phyloP scores from a whole-genome alignment of 2,329 filamentous ascomycete genomes.

The Tolypocladium inflatum region DNA sequence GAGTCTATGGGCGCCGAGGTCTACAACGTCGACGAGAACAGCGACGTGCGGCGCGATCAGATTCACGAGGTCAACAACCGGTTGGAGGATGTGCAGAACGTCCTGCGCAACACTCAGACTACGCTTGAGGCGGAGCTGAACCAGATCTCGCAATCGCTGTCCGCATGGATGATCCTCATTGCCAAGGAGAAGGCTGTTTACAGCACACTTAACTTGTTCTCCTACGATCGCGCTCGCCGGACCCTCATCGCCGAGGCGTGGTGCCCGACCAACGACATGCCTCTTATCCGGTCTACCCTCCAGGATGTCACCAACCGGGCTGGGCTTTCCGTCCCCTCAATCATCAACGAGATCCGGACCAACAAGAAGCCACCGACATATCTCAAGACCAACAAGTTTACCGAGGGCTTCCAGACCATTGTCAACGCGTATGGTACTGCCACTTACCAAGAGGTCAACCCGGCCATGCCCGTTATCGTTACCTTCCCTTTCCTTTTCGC shows the following conservation, averaged over 20 bases:
- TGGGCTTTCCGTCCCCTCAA: slow-evolving; percentile 92
- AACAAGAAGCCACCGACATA: slow-evolving; percentile 97
- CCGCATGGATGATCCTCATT: slow-evolving; percentile 94
- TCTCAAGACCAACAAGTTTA: slow-evolving; percentile 97
- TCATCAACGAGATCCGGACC: slow-evolving; percentile 94
- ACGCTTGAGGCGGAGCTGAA: slow-evolving; percentile 88
- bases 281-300: slow-evolving; percentile 82
- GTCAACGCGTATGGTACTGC: slow-evolving; percentile 97
- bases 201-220: slow-evolving; percentile 90
- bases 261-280: slow-evolving; percentile 86
- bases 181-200: slow-evolving; percentile 99
- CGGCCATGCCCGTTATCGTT: slow-evolving; percentile 86
- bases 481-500: slow-evolving; percentile 99
- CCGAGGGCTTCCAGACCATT: slow-evolving; percentile 95
- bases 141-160: slow-evolving; percentile 85
- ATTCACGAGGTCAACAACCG: slow-evolving; percentile 95
- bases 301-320: slow-evolving; percentile 96
- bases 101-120: slow-evolving; percentile 88
- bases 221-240: slow-evolving; percentile 89
- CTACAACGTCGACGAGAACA: slow-evolving; percentile 96
- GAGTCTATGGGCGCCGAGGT: slow-evolving; percentile 93
- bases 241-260: slow-evolving; percentile 96
- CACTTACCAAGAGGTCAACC: slow-evolving; percentile 96
- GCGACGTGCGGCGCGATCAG: slow-evolving; percentile 88
- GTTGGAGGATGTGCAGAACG: slow-evolving; percentile 81